phyloP scores from a whole-genome alignment of 73 alveolate genomes.

The Stentor roeselii region DNA sequence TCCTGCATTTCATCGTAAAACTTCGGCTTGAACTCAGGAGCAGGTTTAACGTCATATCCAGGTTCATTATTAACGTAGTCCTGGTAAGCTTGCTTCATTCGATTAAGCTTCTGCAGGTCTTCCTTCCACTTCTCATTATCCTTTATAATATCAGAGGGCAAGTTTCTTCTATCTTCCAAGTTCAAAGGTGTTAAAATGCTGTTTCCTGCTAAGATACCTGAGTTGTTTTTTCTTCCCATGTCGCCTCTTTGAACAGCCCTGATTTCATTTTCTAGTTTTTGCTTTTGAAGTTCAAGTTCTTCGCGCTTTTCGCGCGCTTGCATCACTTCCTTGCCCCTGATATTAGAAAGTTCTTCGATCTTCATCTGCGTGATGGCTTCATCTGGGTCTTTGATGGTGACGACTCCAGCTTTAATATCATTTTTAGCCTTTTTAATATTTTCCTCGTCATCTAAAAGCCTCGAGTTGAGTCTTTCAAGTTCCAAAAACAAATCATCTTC shows the following conservation, averaged over 20 bases:
- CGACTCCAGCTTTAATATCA: slow-evolving; percentile 24
- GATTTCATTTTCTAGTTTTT: slow-evolving; percentile 52
- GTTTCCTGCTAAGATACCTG: slow-evolving; percentile 2
- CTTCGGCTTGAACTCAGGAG: slow-evolving; percentile 8
- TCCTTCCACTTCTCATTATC: slow-evolving; percentile 10
- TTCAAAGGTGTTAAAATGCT: background rate
- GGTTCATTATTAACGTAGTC: slow-evolving; percentile 2
- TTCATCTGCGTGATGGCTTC: slow-evolving; percentile 31
- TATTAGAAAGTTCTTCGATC: slow-evolving; percentile 46
- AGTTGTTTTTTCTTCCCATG: background rate
- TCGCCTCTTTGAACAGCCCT: slow-evolving; percentile 41
- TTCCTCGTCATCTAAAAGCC: background rate
- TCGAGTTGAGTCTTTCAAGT: slow-evolving; percentile 39
- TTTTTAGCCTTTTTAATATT: background rate
- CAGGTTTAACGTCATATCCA: background rate
- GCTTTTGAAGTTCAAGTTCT: slow-evolving; percentile 63
- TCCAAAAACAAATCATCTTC: slow-evolving; percentile 68
- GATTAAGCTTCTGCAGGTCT: background rate
- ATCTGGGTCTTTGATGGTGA: slow-evolving; percentile 35
- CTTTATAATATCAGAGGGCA: background rate
- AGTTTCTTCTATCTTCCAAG: background rate
- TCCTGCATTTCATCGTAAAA: slow-evolving; percentile 13
- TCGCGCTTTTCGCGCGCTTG: slow-evolving; percentile 56
- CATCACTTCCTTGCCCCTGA: slow-evolving; percentile 59
- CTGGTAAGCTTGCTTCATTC: background rate